Percentiles rank a stretch among this genome's conserved stretches.
Evolutionary conservation across 2,329 filamentous ascomycete genomes (phyloP).

Genomic region (Neofusicoccum cordaticola): DNA sequence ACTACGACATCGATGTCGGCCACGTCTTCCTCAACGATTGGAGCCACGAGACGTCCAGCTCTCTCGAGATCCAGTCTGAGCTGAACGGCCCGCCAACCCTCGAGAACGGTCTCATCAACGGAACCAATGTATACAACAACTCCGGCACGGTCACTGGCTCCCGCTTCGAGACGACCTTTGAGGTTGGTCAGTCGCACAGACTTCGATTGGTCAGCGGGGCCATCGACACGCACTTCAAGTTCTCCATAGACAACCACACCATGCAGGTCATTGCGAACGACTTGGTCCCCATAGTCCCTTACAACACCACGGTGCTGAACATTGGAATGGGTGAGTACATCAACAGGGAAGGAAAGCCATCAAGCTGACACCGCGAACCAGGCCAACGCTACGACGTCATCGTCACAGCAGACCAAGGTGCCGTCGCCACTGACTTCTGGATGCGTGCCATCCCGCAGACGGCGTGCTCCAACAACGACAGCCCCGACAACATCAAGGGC

Average conservation of each 20-base stretch:
- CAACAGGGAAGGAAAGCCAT: too few species aligned
- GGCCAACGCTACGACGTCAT: conserved; percentile 42
- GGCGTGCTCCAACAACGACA: conserved; percentile 1
- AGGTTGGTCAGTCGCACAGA: conserved; percentile 54
- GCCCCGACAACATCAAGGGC: conserved; percentile 12
- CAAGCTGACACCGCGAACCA: conserved; percentile 4
- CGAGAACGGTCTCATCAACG: conserved; percentile 53
- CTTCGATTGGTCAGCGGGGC: conserved; percentile 58
- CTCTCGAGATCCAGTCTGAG: background rate
- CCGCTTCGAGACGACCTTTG: conserved; percentile 32
- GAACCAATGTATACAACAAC: conserved; percentile 27
- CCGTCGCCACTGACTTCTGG: conserved; percentile 19
- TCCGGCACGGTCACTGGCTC: conserved; percentile 15
- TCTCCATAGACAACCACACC: conserved; percentile 38
- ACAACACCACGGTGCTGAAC: conserved; percentile 30
- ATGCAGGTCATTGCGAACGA: conserved; percentile 46
- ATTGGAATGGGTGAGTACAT: conserved; percentile 27
- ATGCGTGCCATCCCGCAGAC: conserved; percentile 12
- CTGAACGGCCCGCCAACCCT: conserved; percentile 23
- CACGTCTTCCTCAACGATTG: conserved; percentile 41
- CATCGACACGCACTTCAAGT: conserved; percentile 31
- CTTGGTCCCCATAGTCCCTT: conserved; percentile 41
- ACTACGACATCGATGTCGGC: conserved; percentile 41
- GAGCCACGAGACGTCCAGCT: conserved; percentile 21
- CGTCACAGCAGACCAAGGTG: conserved; percentile 32